Evolutionary conservation across 148 eudicot species (phyloP), one percentile per base, ranked within the genome.

Genomic region (Silene conica): DNA sequence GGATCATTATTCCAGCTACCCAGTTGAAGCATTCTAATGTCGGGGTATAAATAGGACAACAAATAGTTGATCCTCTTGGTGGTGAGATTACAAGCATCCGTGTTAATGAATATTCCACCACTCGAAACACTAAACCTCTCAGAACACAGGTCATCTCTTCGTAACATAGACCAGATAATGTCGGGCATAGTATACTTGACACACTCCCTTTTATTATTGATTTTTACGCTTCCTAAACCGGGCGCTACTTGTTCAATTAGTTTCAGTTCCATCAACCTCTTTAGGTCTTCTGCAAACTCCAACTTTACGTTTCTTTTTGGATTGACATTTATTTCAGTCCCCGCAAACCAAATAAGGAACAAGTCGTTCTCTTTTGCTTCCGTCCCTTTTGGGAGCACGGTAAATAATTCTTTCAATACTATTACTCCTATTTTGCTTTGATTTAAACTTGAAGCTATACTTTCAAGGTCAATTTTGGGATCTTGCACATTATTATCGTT

Each of bases 1-100:
- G 34, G 65, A 61, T 61, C 65, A 11, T 61, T 15, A 25, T 61
- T 61, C 31, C 65, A 61, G 12, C 22, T 61, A 61, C 65, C 65
- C 34, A 61, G 10, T 22, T 22, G 14, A 23, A 61, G 63, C 26
- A 20, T 50, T 50, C 14, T 19, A n/a, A 59, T 1, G 5, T 2
- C 0, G 54, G 54, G 1, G 54, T 61, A 8, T 26, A n/a, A n/a
- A n/a, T n/a, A n/a, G 31, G 13, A 23, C 20, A 50, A 15, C 55
- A 50, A 0, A 8, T 0, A 38, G 26, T 61, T 22, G 14, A 61
- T 14, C 16, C 28, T 61, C 34, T 61, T 25, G 4, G 34, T 3
- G 6, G 26, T 61, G 12, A 61, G 34, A 22, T 26, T 61, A 22
- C 4, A 8, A 12, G 15, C 31, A 22, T 22, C 11, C 5, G 25